Conservation (phyloP, 345 rosid genomes). For the Bruguiera parviflora region DNA sequence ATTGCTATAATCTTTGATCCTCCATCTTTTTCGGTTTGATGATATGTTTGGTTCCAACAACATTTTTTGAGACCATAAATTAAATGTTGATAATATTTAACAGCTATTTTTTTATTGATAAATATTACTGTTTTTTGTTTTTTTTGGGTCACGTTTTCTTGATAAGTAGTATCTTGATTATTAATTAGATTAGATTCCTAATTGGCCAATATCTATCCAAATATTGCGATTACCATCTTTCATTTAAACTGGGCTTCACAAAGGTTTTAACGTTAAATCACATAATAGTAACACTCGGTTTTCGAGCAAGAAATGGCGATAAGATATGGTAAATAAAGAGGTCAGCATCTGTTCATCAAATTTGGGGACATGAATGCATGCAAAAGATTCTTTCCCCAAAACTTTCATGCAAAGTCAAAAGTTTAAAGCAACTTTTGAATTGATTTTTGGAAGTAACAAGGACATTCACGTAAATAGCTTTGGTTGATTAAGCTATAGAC, state of each 20-base stretch:
- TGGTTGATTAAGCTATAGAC: background rate
- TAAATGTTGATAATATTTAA: too few species aligned
- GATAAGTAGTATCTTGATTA: too few species aligned
- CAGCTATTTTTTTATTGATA: too few species aligned
- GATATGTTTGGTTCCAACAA: too few species aligned
- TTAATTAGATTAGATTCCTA: too few species aligned
- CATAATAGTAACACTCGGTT: background rate
- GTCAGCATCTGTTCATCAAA: slow-evolving; percentile 3
- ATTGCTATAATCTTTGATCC: too few species aligned
- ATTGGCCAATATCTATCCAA: too few species aligned
- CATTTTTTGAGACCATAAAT: too few species aligned
- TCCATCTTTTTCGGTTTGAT: too few species aligned
- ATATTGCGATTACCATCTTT: too few species aligned
- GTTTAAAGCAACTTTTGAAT: slow-evolving; percentile 13
- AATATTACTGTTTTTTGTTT: too few species aligned
- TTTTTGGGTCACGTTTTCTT: too few species aligned
- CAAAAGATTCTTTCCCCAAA: slow-evolving; percentile 1
- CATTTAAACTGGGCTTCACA: background rate
- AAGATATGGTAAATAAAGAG: background rate
- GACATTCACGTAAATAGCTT: background rate
- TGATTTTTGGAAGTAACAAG: slow-evolving; percentile 8
- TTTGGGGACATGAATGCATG: slow-evolving; percentile 8
- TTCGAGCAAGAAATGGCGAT: background rate
- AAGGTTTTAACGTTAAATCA: background rate
- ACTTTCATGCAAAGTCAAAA: slow-evolving; percentile 22